Conservation (phyloP, 2,329 filamentous ascomycete genomes). For the Phaeoacremonium minimum region DNA sequence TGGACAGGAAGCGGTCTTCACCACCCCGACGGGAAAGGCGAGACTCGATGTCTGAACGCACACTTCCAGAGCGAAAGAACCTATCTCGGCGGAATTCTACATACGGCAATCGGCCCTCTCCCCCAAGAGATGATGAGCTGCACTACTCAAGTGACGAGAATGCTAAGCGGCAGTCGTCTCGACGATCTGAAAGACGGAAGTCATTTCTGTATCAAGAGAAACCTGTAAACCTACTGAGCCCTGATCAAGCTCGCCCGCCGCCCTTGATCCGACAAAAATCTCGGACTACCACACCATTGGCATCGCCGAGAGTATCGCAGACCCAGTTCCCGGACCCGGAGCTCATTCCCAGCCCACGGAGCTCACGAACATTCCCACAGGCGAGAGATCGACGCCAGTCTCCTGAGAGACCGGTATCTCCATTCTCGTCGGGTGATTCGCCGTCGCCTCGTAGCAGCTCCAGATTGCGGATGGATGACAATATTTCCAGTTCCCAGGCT, state of each 20-base stretch:
- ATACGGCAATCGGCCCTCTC: slow-evolving; percentile 17
- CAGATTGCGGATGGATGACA: slow-evolving; percentile 1
- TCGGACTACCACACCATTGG: slow-evolving; percentile 26
- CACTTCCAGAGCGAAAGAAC: slow-evolving; percentile 13
- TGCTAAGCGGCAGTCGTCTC: slow-evolving; percentile 17
- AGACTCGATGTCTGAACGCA: no score
- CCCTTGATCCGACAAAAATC: slow-evolving; percentile 22
- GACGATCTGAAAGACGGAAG: slow-evolving; percentile 23
- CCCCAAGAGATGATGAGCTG: slow-evolving; percentile 20
- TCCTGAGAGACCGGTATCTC: slow-evolving; percentile 16
- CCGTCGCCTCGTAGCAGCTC: slow-evolving; percentile 18
- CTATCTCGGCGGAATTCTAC: slow-evolving; percentile 20
- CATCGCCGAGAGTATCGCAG: slow-evolving; percentile 19
- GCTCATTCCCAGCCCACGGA: slow-evolving; percentile 1
- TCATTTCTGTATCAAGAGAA: slow-evolving; percentile 30
- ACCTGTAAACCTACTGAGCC: slow-evolving; percentile 13
- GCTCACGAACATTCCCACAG: slow-evolving; percentile 4
- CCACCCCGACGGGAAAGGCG: slow-evolving; percentile 17
- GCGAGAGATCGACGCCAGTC: slow-evolving; percentile 9
- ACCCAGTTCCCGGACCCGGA: slow-evolving; percentile 3
- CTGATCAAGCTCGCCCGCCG: slow-evolving; percentile 13
- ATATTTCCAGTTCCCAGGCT: slow-evolving; percentile 8
- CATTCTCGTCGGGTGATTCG: slow-evolving; percentile 20
- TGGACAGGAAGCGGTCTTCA: slow-evolving; percentile 18
- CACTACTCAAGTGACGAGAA: slow-evolving; percentile 35